These are phyloP conservation scores for Gnaphalium uliginosum DNA, from an alignment of 129 eudicot genomes.

Conservation along the genomic window DNA sequence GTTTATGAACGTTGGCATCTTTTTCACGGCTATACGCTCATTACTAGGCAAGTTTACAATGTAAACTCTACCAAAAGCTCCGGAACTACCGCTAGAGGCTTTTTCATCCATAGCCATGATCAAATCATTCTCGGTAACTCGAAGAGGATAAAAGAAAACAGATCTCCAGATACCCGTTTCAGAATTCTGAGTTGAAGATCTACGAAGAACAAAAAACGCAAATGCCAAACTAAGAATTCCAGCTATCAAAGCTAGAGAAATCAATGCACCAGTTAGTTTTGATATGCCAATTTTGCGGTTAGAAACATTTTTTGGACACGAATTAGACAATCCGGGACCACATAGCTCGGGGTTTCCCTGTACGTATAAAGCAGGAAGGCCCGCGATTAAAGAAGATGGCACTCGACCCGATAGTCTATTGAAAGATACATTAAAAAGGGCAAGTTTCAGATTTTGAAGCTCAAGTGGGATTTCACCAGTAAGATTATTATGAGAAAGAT, in stretches of 20 bases:
- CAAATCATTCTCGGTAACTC: constrained; percentile 78
- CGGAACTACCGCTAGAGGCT: constrained; percentile 51
- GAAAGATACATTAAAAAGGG: constrained; percentile 90
- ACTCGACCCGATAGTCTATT: constrained; percentile 73
- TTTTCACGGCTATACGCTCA: constrained; percentile 76
- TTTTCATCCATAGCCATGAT: constrained; percentile 77
- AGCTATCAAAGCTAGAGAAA: constrained; percentile 53
- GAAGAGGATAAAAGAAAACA: constrained; percentile 82
- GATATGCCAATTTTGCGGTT: constrained; percentile 29
- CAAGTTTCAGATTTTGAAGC: constrained; percentile 86
- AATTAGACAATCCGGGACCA: constrained; percentile 61
- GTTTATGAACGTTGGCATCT: constrained; percentile 45
- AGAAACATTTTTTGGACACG: constrained; percentile 45
- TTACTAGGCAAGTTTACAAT: constrained; percentile 76
- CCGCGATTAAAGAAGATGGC: constrained; percentile 56
- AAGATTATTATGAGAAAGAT: constrained; percentile 83
- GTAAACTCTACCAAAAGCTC: constrained; percentile 74
- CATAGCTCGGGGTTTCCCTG: constrained; percentile 86
- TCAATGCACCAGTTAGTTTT: constrained; percentile 29
- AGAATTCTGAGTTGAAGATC: constrained; percentile 44
- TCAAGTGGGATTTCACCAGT: constrained; percentile 80
- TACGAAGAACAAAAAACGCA: constrained; percentile 41
- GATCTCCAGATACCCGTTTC: constrained; percentile 60
- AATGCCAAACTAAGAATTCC: constrained; percentile 45
- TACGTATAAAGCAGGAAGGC: constrained; percentile 85